Evolutionary conservation across 1,139 yeast genomes (phyloP).

Genomic region (Saccharomycopsis phalli): DNA sequence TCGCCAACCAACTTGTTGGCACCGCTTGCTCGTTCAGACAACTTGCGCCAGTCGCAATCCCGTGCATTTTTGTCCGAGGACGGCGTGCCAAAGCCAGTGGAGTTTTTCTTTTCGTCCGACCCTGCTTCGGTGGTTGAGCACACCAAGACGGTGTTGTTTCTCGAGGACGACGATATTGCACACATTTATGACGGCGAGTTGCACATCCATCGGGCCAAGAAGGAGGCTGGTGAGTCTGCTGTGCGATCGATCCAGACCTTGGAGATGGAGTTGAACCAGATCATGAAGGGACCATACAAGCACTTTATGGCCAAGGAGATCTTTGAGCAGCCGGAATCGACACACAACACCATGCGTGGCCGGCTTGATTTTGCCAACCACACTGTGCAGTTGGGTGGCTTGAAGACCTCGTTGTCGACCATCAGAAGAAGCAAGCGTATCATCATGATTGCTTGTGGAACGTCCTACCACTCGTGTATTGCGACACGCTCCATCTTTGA

Average conservation of each 20-base stretch:
- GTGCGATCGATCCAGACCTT: conserved; percentile 93
- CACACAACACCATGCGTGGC: conserved; percentile 98
- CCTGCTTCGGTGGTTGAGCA: conserved; percentile 97
- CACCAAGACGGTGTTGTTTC: conserved; percentile 90
- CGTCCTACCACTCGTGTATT: conserved; percentile 95
- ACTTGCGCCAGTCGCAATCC: conserved; percentile 79
- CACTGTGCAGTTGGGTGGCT: conserved; percentile 80
- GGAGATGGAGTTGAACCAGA: conserved; percentile 94
- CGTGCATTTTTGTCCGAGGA: conserved; percentile 89
- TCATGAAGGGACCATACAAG: conserved; percentile 93
- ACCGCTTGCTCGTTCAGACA: conserved; percentile 39
- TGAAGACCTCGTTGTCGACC: conserved; percentile 74
- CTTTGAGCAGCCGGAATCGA: conserved; percentile 96
- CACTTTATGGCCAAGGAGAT: conserved; percentile 99
- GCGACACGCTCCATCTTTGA: conserved; percentile 96
- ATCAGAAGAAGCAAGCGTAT: conserved; percentile 93
- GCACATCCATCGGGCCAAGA: conserved; percentile 94
- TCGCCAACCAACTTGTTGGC: conserved; percentile 28
- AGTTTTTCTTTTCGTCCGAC: conserved; percentile 93
- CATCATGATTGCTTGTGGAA: conserved; percentile 99
- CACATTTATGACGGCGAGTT: conserved; percentile 97
- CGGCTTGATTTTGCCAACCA: conserved; percentile 86
- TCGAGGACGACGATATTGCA: conserved; percentile 98
- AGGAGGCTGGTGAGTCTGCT: conserved; percentile 83
- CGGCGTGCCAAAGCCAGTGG: conserved; percentile 89